Conservation (phyloP, 2,329 filamentous ascomycete species). For the Pseudogymnoascus sp. region DNA sequence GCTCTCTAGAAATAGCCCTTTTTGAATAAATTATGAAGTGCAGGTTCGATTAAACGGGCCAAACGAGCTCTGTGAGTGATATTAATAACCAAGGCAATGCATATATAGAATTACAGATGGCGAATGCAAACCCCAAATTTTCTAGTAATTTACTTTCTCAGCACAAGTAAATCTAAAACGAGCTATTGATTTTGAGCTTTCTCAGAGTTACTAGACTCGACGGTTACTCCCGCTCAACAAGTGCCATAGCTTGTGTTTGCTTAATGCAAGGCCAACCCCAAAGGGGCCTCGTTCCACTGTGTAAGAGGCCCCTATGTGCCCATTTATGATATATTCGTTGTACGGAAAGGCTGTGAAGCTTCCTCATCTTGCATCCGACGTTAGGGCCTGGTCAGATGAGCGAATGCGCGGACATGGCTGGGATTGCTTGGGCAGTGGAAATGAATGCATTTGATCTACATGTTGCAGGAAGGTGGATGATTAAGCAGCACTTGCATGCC, state of each 20-base stretch:
- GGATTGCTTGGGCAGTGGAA: background rate
- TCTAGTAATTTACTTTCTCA: background rate
- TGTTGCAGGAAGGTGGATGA: background rate
- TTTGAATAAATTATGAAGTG: background rate
- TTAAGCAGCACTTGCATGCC: background rate
- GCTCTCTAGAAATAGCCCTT: background rate
- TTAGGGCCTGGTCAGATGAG: background rate
- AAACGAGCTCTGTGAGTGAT: background rate
- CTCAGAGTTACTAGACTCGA: background rate
- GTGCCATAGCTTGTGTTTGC: conserved; percentile 2
- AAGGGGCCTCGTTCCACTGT: background rate
- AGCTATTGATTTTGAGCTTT: background rate
- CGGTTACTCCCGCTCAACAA: background rate
- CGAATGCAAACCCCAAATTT: background rate
- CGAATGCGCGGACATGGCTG: background rate
- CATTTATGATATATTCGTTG: conserved; percentile 3
- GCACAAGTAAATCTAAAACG: background rate
- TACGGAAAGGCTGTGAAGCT: conserved; percentile 4
- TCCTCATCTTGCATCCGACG: background rate
- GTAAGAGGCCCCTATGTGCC: background rate
- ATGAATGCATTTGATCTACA: background rate
- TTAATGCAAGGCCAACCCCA: background rate
- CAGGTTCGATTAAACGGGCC: background rate
- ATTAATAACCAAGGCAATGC: background rate
- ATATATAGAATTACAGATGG: background rate